Conservation (phyloP, 2,329 filamentous ascomycete genomes). For the Dichotomopilus funicola region DNA sequence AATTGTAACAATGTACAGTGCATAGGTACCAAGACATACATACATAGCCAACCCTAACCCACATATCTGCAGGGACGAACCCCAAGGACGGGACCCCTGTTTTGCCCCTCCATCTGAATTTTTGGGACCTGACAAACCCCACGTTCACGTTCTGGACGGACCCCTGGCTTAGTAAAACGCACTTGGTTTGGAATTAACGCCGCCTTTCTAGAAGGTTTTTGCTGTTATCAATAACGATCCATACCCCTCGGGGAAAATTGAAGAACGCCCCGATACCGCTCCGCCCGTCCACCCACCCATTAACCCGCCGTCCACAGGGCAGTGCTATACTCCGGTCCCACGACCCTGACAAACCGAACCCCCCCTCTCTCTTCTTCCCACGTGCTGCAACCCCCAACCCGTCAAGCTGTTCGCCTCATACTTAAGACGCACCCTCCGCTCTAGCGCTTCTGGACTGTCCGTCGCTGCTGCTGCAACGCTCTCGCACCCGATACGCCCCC, state of each 20-base stretch:
- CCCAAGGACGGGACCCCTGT: neutral
- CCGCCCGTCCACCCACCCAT: slow-evolving; percentile 1
- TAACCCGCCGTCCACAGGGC: neutral
- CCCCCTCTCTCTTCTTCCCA: slow-evolving; percentile 10
- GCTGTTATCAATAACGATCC: neutral
- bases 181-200: slow-evolving; percentile 12
- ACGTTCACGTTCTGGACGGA: slow-evolving; percentile 3
- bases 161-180: slow-evolving; percentile 18
- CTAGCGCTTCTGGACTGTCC: slow-evolving; percentile 65
- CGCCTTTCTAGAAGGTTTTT: slow-evolving; percentile 1
- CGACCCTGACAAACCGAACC: slow-evolving; percentile 1
- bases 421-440: slow-evolving; percentile 69
- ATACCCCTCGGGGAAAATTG: neutral
- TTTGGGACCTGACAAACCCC: slow-evolving; percentile 8
- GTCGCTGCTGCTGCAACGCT: slow-evolving; percentile 62
- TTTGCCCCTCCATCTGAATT: slow-evolving; percentile 11
- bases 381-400: slow-evolving; percentile 31
- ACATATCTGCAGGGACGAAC: neutral
- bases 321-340: neutral
- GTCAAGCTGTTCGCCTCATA: slow-evolving; percentile 90
- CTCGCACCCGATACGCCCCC: slow-evolving; percentile 44
- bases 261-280: neutral
- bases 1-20: slow-evolving; percentile 36
- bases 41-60: slow-evolving; percentile 11
- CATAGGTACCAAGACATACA: neutral